A percentile compares a stretch with the other conserved stretches of the same genome.
Evolutionary conservation across 495 filamentous ascomycete species (phyloP).

Genomic region (Lindgomyces ingoldianus): DNA sequence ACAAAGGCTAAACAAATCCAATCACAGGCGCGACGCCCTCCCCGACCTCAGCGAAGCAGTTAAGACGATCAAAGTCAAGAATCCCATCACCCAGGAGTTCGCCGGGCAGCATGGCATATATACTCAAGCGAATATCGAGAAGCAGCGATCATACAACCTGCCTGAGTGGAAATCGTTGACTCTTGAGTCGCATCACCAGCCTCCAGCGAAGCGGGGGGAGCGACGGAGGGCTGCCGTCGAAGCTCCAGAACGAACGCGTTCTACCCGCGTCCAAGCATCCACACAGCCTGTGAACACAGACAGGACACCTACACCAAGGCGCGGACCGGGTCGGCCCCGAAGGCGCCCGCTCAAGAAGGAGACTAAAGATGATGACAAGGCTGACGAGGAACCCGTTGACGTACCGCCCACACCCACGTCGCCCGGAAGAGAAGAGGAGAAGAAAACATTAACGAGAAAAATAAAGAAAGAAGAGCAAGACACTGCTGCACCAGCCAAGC

Average conservation of each 20-base stretch:
- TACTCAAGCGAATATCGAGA: conserved; percentile 92
- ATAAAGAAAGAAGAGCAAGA: conserved; percentile 36
- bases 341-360: conserved; percentile 15
- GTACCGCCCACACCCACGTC: conserved; percentile 36
- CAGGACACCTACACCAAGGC: conserved; percentile 16
- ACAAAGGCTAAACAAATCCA: conserved; percentile 10
- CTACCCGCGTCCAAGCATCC: conserved; percentile 29
- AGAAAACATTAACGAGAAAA: conserved; percentile 53
- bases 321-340: conserved; percentile 33
- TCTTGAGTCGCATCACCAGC: conserved; percentile 91
- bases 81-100: conserved; percentile 97
- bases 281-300: conserved; percentile 5
- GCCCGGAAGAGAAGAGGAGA: conserved; percentile 25
- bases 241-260: conserved; percentile 50
- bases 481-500: conserved; percentile 33
- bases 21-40: conserved; percentile 65
- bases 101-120: conserved; percentile 91
- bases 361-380: conserved; percentile 22
- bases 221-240: conserved; percentile 66
- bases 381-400: conserved; percentile 17
- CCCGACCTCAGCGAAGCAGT: conserved; percentile 79
- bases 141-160: conserved; percentile 91
- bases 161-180: conserved; percentile 93
- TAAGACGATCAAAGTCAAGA: conserved; percentile 89
- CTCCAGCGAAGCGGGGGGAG: conserved; percentile 90